Evolutionary conservation across 495 filamentous ascomycete species (phyloP), one percentile per base, ranked within the genome.

Genomic region (Penicillium maclennaniae): DNA sequence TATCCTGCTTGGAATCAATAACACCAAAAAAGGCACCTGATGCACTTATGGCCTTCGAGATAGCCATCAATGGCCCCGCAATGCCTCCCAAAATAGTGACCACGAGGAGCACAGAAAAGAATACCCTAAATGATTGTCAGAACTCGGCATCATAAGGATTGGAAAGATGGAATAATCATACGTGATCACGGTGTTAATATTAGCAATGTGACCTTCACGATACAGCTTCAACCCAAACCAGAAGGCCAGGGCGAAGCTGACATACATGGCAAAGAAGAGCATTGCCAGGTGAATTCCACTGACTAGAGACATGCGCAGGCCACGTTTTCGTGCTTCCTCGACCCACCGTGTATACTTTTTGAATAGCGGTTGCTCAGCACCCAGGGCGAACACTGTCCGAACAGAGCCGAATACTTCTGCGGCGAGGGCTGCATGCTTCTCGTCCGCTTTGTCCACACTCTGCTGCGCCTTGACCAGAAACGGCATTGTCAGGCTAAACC

Each of bases 281-380:
- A 63, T 54, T 3, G 51, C 60, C 19, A 70, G 51, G 26, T 74
- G 69, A 6, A 66, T 20, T 2, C 69, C 71, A 6, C 55, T 41
- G 6, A 68, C 23, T 0, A 59, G 28, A 0, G 66, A 55, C 51
- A 73, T 55, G 5, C 46, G 52, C 39, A 77, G 58, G 0, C 84
- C 85, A 26, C 78, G 72, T 14, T 67, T 71, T 15, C 71, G 76
- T 3, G 84, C 78, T 51, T 84, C 79, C 36, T 82, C 74, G 6
- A 89, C 70, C 75, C 80, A 83, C 0, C 60, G 63, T 4, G 54
- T 31, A 43, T 81, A 77, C n/a, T 70, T 69, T 12, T 58, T 51
- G 7, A 66, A 61, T 7, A 83, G 58, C 3, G 53, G 39, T 1
- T 63, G 61, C 25, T 74, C 66, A 1, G 77, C 79, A 47, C 73